Base-by-base conservation (phyloP, 192 early-diverging fungal species). In the Cladochytrium replicatum region DNA sequence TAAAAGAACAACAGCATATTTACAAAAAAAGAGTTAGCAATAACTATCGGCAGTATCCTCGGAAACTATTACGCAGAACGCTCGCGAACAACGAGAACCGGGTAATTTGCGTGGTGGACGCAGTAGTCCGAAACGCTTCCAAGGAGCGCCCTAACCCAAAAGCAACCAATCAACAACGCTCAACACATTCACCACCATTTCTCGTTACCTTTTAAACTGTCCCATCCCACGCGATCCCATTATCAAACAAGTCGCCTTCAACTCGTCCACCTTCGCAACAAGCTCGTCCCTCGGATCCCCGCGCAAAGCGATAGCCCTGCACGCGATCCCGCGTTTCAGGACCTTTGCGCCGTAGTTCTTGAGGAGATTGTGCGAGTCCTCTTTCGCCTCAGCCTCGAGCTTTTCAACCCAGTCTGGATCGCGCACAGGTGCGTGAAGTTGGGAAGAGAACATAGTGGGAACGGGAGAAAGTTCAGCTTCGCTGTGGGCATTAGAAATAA, bases 261-360 rank as follows among this genome's bases (percentile, higher is more conserved):
- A 17, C 17, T 37, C 34, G 34, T 37, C 17, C 13, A 17, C 34
- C 17, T 37, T 37, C 13, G 13, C 17, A 13, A 37, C 34, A 13
- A 37, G 17, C 17, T 37, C 34, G 13, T 37, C 34, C 17, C 34
- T 13, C 17, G 34, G 17, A 17, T 37, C 34, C 17, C 34, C 34
- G 13, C 34, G 34, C 17, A 37, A 37, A 13, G 34, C 34, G 17
- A 37, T 37, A 13, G 34, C 34, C 17, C 34, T 59, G 34, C n/a
- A n/a, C n/a, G n/a, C n/a, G n/a, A n/a, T n/a, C n/a, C n/a, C n/a
- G n/a, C n/a, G n/a, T n/a, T n/a, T n/a, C 6, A 61, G 11, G 48
- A 56, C 34, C 54, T 41, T 15, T 0, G 24, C 46, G 32, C 52
- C 59, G 27, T 26, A 61, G 6, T 55, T 15, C 32, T 49, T 55